Evolutionary conservation across 2,329 filamentous ascomycete genomes (phyloP), one percentile per base, ranked within the genome.

Genomic region (Colletotrichum echinochloae): DNA sequence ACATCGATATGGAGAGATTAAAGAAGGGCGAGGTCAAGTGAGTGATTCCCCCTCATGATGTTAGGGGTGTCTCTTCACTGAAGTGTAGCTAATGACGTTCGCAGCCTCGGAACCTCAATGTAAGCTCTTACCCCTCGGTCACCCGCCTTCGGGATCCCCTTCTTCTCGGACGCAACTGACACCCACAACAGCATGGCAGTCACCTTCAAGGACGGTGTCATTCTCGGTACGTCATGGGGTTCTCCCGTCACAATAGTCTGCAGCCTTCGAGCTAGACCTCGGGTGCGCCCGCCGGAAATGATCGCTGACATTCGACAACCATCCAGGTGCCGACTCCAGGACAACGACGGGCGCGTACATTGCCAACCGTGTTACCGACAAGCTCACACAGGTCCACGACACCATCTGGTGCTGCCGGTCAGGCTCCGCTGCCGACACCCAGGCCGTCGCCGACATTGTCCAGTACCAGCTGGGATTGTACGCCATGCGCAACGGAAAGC

Each of bases 341-440:
- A 99, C 96, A 75, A 99, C 96, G 56, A 99, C 95, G 65, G 96
- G 96, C 78, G 91, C 95, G 77, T 99, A 98, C 88, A 98, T 99
- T 80, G 96, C 96, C 77, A 99, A 99, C 84, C 92, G 96, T 87
- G 96, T 99, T 75, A 99, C 96, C 74, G 96, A 99, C 88, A 99
- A 99, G 88, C 91, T 99, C 81, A 99, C 96, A 78, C 93, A 95
- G 86, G 95, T 99, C 72, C 93, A 97, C 85, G 96, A 99, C 83
- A 98, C 95, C 70, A 98, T 99, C 83, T 99, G 96, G 96, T 99
- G 96, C 86, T 99, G 96, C 86, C 92, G 96, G 78, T 98, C 96
- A 72, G 96, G 96, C 61, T 99, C 96, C 33, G 96, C 96, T 39
- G 96, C 96, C 75, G 96, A 99, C 80, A 99, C 96, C 70, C 96